phyloP scores from a whole-genome alignment of 2,329 filamentous ascomycete species.

The Zasmidium citrigriseum region DNA sequence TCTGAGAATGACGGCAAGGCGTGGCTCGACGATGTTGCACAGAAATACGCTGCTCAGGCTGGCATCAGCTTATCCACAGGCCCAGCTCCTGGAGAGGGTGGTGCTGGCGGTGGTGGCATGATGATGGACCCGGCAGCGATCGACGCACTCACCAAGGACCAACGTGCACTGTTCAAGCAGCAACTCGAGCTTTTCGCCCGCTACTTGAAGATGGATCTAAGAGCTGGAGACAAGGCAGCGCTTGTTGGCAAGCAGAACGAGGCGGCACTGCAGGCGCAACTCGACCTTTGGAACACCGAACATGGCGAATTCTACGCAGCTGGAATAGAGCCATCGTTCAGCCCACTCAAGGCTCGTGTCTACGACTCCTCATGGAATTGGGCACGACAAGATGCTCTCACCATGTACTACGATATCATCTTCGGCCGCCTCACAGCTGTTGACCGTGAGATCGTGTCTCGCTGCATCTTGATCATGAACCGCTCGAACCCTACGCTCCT shows the following conservation, averaged over 20 bases:
- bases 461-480: conserved; percentile 99
- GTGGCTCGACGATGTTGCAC: conserved; percentile 82
- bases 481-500: conserved; percentile 92
- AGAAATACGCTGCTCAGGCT: conserved; percentile 83
- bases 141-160: conserved; percentile 95
- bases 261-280: conserved; percentile 83
- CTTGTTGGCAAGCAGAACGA: conserved; percentile 82
- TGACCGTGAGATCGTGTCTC: conserved; percentile 96
- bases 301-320: conserved; percentile 95
- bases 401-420: conserved; percentile 99
- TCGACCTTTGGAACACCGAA: conserved; percentile 93
- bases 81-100: conserved; percentile 68
- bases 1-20: conserved; percentile 89
- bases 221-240: conserved; percentile 93
- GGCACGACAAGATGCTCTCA: conserved; percentile 94
- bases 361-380: conserved; percentile 99
- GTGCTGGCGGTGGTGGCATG: conserved; percentile 78
- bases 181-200: conserved; percentile 92
- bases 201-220: conserved; percentile 95
- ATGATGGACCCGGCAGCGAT: conserved; percentile 99
- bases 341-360: conserved; percentile 85
- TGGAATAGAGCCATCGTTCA: conserved; percentile 93
- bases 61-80: conserved; percentile 82
- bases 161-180: conserved; percentile 94
- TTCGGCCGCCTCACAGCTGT: conserved; percentile 91